phyloP scores from a whole-genome alignment of 306 rosid species.

The Trifolium subterraneum region DNA sequence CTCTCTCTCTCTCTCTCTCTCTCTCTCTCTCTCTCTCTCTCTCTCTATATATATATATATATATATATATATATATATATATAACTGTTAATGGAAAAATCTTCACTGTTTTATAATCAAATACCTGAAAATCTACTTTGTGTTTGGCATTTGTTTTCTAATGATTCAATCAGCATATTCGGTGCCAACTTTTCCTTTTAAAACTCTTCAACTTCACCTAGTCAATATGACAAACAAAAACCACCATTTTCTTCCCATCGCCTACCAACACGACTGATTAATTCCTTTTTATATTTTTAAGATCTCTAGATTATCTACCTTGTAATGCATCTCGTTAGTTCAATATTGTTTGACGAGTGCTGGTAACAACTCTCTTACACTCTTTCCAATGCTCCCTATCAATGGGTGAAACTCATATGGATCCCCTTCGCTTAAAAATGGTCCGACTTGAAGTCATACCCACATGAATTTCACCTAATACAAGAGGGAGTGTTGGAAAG shows the following conservation, averaged over 20 bases:
- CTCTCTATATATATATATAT: too few species aligned
- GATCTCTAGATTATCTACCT: not conserved
- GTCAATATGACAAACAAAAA: not conserved
- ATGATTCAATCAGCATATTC: constrained; percentile 6
- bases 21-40: too few species aligned
- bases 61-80: too few species aligned
- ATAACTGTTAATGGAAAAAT: not conserved
- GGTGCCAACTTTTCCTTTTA: not conserved
- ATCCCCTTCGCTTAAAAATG: not conserved
- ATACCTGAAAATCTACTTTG: constrained; percentile 28
- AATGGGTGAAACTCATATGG: not conserved
- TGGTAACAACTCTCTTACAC: not conserved
- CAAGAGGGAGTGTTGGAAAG: not conserved
- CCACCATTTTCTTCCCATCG: not conserved
- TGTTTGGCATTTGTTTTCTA: not conserved
- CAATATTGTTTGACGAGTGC: not conserved
- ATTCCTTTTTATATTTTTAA: constrained; percentile 15
- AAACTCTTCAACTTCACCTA: not conserved
- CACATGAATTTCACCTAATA: not conserved
- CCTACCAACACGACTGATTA: not conserved
- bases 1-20: too few species aligned
- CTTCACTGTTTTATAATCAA: not conserved
- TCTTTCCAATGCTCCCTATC: not conserved
- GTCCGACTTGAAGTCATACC: not conserved
- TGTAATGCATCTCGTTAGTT: not conserved